Base-by-base conservation (phyloP, 106 monocot genomes). In the Chionographis japonica region DNA sequence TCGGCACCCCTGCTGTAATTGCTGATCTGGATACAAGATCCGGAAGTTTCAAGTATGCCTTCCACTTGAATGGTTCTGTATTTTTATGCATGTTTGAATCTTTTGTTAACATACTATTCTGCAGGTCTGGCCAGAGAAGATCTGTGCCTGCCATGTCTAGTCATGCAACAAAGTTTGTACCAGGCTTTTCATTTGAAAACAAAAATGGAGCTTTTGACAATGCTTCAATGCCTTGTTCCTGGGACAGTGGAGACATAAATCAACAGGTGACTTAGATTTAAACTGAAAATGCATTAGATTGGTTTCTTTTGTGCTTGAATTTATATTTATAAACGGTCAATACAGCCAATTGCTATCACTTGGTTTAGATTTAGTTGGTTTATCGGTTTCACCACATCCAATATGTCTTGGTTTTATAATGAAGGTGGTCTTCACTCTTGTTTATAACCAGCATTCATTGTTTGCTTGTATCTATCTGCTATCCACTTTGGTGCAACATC, bases 191-290 rank as follows among this genome's bases (percentile, higher is more conserved):
- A 18, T 61, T 78, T 76, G 86, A 81, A 11, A 72, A 69, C 53
- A 68, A 81, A n/a, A 79, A 52, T 46, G 27, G 51, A 19, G 38
- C 58, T 64, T 52, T 72, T 46, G 74, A 71, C 56, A 72, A 71
- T 68, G 54, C 76, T 63, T 61, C 75, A 53, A 60, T 74, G 8
- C 58, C 81, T 67, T 81, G 74, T 73, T 75, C 86, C 49, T 86
- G 83, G 91, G 77, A 61, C 51, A 84, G 60, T 78, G 41, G 66
- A 64, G 76, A 72, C 54, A 41, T 77, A 50, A 80, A 74, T 61
- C 88, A 87, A 59, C 79, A 89, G 89, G 95, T 89, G 77, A 54
- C 69, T 51, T 15, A 65, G 35, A 3, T 35, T 10, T 40, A 49
- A 65, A 55, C 2, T 35, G 11, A 10, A n/a, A 4, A 12, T 54